These are phyloP conservation scores for Nannizziopsis barbatae DNA, from an alignment of 2,329 filamentous ascomycete genomes.

Conservation along the genomic window DNA sequence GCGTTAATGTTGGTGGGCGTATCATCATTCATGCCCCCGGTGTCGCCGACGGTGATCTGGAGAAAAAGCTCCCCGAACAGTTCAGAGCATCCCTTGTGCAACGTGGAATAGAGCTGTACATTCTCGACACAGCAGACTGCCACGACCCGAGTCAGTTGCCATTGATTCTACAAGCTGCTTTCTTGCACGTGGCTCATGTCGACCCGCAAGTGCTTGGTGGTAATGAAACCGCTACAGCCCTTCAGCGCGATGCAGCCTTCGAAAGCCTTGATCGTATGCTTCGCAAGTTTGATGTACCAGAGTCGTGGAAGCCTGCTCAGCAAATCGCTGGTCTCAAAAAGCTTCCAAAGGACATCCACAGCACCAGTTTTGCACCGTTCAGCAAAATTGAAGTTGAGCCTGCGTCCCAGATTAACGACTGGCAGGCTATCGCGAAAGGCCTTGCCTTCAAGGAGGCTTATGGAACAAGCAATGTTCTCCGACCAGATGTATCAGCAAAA, in stretches of 20 bases:
- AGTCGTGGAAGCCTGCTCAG: slow-evolving; percentile 64
- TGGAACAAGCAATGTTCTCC: slow-evolving; percentile 58
- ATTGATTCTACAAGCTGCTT: slow-evolving; percentile 66
- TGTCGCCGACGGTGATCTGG: slow-evolving; percentile 76
- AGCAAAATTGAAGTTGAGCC: slow-evolving; percentile 62
- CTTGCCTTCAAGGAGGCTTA: slow-evolving; percentile 93
- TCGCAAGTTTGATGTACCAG: slow-evolving; percentile 62
- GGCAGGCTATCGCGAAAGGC: slow-evolving; percentile 76
- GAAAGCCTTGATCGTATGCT: slow-evolving; percentile 60
- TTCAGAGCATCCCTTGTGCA: slow-evolving; percentile 61
- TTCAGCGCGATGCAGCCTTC: slow-evolving; percentile 49
- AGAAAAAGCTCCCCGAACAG: slow-evolving; percentile 64
- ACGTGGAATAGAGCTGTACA: slow-evolving; percentile 59
- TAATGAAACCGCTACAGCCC: slow-evolving; percentile 54
- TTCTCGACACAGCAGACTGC: slow-evolving; percentile 61
- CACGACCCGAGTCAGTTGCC: slow-evolving; percentile 57
- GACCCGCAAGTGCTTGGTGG: slow-evolving; percentile 51
- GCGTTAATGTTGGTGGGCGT: slow-evolving; percentile 58
- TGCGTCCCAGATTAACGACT: slow-evolving; percentile 57
- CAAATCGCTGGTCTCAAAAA: slow-evolving; percentile 31
- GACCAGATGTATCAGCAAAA: slow-evolving; percentile 76
- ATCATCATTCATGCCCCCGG: slow-evolving; percentile 65
- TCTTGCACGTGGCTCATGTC: slow-evolving; percentile 65
- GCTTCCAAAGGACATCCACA: slow-evolving; percentile 54
- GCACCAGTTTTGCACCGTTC: slow-evolving; percentile 74